Conservation (phyloP, 2,329 filamentous ascomycete species). For the Exophiala oligosperma region DNA sequence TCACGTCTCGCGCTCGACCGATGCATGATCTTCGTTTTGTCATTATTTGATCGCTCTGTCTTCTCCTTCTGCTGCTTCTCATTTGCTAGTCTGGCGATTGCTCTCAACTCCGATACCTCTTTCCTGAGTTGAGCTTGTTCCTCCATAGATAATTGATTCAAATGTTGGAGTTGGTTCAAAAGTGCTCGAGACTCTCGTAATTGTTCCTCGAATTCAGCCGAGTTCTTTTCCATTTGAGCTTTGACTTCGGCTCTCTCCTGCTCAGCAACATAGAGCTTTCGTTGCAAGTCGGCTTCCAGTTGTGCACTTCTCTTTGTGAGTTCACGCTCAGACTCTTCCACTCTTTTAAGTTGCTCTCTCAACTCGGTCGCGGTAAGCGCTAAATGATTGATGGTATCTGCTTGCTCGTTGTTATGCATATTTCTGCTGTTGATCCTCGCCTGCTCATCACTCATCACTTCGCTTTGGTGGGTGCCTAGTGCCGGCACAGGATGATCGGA, state of each 20-base stretch:
- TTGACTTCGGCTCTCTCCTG: constrained; percentile 3
- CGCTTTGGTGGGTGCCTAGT: neutral
- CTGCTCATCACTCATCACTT: neutral
- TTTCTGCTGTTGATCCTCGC: constrained; percentile 7
- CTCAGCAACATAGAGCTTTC: neutral
- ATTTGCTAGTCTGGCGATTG: constrained; percentile 5
- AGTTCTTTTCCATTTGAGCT: constrained; percentile 6
- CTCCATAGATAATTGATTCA: constrained; percentile 1
- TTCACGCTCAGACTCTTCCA: too few species aligned
- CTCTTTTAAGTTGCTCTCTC: constrained; percentile 6
- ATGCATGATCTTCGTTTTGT: neutral
- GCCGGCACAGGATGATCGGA: neutral
- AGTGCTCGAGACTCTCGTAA: constrained; percentile 10
- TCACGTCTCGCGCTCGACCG: neutral
- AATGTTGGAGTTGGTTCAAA: constrained; percentile 2
- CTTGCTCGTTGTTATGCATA: neutral
- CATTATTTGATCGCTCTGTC: neutral
- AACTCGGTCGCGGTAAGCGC: constrained; percentile 3
- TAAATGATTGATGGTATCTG: constrained; percentile 2
- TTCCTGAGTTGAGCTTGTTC: constrained; percentile 10
- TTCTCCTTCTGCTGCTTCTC: constrained; percentile 1
- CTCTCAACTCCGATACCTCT: constrained; percentile 11
- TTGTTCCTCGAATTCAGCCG: constrained; percentile 4
- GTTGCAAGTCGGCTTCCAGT: neutral
- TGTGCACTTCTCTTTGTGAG: too few species aligned